Evolutionary conservation across 2,329 filamentous ascomycete genomes (phyloP).

Genomic region (Fusarium caatingaense): DNA sequence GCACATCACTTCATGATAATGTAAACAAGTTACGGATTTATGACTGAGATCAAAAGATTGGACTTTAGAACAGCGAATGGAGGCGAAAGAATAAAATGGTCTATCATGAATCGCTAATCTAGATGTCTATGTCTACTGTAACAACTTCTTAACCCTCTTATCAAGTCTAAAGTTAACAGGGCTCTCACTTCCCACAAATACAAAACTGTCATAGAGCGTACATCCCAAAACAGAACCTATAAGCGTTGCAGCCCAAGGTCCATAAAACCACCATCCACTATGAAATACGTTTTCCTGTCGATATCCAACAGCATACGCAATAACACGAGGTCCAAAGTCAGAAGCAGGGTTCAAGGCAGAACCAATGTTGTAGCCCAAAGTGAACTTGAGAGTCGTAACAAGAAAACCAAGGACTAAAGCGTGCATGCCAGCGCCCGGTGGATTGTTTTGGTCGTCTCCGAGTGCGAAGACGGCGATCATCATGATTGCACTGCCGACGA

Average conservation of each 20-base stretch:
- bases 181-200: constrained; percentile 33
- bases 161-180: constrained; percentile 20
- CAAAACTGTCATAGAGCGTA: constrained; percentile 27
- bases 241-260: constrained; percentile 28
- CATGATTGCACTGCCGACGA: constrained; percentile 51
- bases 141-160: neutral
- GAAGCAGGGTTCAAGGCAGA: constrained; percentile 53
- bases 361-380: constrained; percentile 53
- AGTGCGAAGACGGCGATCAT: constrained; percentile 53
- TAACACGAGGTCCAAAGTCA: constrained; percentile 51
- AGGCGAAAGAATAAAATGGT: neutral
- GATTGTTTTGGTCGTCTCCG: constrained; percentile 54
- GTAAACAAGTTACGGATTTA: no score
- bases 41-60: fast-evolving
- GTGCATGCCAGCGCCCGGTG: constrained; percentile 52
- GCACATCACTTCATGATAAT: no score
- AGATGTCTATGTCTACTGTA: neutral
- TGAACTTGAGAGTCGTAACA: constrained; percentile 51
- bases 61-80: fast-evolving
- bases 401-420: constrained; percentile 52
- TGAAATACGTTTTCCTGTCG: constrained; percentile 44
- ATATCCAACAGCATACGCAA: constrained; percentile 50
- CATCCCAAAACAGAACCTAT: constrained; percentile 20
- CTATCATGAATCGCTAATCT: neutral
- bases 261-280: constrained; percentile 46